Conservation (phyloP, 176 grass and related monocot species). For the Oryza longistaminata region DNA sequence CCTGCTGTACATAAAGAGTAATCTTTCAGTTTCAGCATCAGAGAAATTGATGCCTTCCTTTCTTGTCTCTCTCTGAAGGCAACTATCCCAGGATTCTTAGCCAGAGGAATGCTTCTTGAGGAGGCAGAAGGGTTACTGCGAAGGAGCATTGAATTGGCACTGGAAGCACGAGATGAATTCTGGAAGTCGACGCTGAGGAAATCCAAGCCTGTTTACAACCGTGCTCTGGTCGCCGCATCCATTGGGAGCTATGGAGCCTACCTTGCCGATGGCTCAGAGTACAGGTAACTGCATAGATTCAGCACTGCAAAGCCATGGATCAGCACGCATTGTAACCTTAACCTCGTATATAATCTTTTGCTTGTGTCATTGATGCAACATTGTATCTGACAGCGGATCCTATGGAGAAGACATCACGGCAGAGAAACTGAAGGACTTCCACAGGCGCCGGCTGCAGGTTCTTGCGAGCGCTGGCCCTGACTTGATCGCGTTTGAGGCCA, state of each 20-base stretch:
- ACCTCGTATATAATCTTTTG: neutral
- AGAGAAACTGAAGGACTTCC: conserved; percentile 84
- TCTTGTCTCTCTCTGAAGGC: conserved; percentile 42
- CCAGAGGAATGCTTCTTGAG: conserved; percentile 54
- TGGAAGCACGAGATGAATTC: conserved; percentile 55
- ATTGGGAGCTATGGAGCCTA: conserved; percentile 84
- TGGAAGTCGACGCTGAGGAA: conserved; percentile 47
- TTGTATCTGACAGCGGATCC: conserved; percentile 42
- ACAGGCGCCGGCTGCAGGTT: conserved; percentile 70
- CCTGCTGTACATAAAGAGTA: neutral
- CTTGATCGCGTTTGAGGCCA: conserved; percentile 77
- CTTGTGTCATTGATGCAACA: neutral
- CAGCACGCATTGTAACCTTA: neutral
- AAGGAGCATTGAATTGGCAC: conserved; percentile 62
- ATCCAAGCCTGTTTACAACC: conserved; percentile 53
- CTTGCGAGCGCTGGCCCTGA: conserved; percentile 63
- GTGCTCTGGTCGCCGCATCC: conserved; percentile 68
- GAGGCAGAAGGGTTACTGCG: conserved; percentile 59
- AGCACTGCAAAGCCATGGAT: neutral
- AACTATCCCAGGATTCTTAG: conserved; percentile 74
- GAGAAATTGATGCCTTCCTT: neutral
- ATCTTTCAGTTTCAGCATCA: neutral
- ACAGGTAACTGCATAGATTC: conserved; percentile 47
- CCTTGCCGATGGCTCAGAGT: conserved; percentile 86
- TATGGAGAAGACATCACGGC: conserved; percentile 54